Evolutionary conservation across 768 basidiomycete species (phyloP).

Genomic region (Cyclocybe cylindracea): DNA sequence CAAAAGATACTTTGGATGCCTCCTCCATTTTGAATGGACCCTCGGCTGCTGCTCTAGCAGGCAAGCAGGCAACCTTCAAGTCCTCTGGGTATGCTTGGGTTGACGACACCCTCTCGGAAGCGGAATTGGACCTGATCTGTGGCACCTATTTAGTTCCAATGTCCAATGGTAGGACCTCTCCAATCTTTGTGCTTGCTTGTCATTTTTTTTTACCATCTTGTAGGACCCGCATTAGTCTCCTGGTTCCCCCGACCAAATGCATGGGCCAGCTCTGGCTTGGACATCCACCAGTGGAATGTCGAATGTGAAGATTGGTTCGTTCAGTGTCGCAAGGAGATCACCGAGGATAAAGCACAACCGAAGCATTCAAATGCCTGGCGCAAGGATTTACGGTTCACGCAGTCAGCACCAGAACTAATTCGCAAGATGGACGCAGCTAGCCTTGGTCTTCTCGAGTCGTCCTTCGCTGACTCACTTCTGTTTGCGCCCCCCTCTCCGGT

Average conservation of each 20-base stretch:
- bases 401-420: conserved; percentile 3
- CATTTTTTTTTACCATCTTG: conserved; percentile 5
- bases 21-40: conserved; percentile 7
- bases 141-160: conserved; percentile 13
- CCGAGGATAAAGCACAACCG: conserved; percentile 4
- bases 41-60: conserved; percentile 2
- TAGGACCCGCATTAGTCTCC: conserved; percentile 6
- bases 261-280: conserved; percentile 10
- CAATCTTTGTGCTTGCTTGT: background rate
- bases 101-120: conserved; percentile 13
- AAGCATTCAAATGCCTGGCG: conserved; percentile 3
- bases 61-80: background rate
- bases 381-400: background rate
- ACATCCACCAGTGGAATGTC: conserved; percentile 19
- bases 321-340: conserved; percentile 3
- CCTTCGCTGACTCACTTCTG: too few relatives aligned
- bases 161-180: conserved; percentile 5
- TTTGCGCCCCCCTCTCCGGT: background rate
- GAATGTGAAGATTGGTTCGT: conserved; percentile 22
- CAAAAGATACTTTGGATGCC: conserved; percentile 1
- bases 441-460: background rate
- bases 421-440: background rate
- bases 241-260: conserved; percentile 17
- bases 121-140: conserved; percentile 14
- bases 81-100: conserved; percentile 1